Base-by-base conservation (phyloP, 371 early-diverging fungal species). In the Capniomyces stellatus region DNA sequence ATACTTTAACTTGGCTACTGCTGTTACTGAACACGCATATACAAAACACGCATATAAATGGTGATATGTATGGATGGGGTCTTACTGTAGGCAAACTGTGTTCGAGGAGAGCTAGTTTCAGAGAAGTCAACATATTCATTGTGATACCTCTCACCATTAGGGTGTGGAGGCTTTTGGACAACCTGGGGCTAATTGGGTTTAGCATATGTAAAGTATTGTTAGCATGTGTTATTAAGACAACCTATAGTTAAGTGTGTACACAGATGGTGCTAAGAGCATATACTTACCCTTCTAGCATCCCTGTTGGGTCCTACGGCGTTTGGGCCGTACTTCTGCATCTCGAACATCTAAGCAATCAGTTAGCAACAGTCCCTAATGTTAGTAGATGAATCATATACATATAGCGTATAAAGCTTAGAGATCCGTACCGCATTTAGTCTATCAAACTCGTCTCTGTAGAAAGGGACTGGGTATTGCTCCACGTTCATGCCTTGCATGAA, bases 281-380 rank as follows among this genome's bases (percentile, higher is more conserved):
- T 22, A 57, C 63, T 61, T 60, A 66, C 62, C 39, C 66, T 64
- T 58, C 66, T 54, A 29, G 60, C 59, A 15, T 65, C 66, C 21
- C 66, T 62, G 35, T 63, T 64, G 3, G 58, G 60, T 15, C 54
- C 58, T 35, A 60, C 54, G 2, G 56, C 59, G 23, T 58, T 64
- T 39, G 64, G 59, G 40, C 64, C 66, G 23, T 61, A 44, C 50
- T 66, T 65, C 40, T 60, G 65, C 44, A 66, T 66, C 29, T 65
- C 66, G 1, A 57, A 58, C 53, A 66, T 61, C 64, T 66, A 64
- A 25, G 15, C 15, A 35, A 35, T 49, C 6, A 49, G 3, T 10
- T 25, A 49, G 28, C 15, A 15, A 6, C 6, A 15, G 6, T 35
- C 6, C 10, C 15, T 10, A 6, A 35, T 15, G 6, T 35, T 35